These are phyloP conservation scores for Elaeagnus macrophylla DNA, from an alignment of 306 rosid genomes.

Conservation along the genomic window DNA sequence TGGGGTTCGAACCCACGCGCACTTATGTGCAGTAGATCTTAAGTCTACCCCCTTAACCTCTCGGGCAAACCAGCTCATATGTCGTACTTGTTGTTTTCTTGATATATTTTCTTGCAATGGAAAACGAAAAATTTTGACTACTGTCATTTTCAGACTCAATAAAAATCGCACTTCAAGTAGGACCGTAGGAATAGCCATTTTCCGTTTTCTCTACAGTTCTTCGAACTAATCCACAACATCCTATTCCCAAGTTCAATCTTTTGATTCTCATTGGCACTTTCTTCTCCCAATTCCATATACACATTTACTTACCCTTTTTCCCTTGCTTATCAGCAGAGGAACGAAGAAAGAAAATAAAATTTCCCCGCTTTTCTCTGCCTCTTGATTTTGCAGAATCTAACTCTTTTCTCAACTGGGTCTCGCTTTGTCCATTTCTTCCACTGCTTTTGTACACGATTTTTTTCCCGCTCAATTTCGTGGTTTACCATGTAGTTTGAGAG, in stretches of 20 bases:
- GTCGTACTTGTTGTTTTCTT: no score
- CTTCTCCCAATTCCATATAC: constrained; percentile 7
- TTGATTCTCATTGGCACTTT: constrained; percentile 10
- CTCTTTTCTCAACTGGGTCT: constrained; percentile 20
- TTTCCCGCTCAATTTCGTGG: constrained; percentile 14
- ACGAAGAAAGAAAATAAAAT: constrained; percentile 30
- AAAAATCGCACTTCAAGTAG: no score
- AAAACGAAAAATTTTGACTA: no score
- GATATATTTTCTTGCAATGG: no score
- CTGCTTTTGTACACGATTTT: constrained; percentile 11
- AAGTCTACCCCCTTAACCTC: no score
- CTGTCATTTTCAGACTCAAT: no score
- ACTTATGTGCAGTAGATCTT: no score
- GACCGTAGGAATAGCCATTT: not conserved
- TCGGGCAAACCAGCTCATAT: no score
- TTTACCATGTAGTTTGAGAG: constrained; percentile 5
- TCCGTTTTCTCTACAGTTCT: not conserved
- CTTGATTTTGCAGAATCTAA: constrained; percentile 17
- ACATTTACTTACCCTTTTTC: constrained; percentile 23
- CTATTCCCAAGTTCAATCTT: constrained; percentile 9
- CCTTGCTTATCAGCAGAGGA: constrained; percentile 50
- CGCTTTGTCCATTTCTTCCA: constrained; percentile 15
- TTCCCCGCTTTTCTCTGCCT: constrained; percentile 31
- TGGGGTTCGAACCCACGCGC: no score
- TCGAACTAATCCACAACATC: constrained; percentile 4